Percentiles rank a stretch among this genome's conserved stretches.
Evolutionary conservation across 2,329 filamentous ascomycete species (phyloP).

Genomic region (Stemphylium lycopersici): DNA sequence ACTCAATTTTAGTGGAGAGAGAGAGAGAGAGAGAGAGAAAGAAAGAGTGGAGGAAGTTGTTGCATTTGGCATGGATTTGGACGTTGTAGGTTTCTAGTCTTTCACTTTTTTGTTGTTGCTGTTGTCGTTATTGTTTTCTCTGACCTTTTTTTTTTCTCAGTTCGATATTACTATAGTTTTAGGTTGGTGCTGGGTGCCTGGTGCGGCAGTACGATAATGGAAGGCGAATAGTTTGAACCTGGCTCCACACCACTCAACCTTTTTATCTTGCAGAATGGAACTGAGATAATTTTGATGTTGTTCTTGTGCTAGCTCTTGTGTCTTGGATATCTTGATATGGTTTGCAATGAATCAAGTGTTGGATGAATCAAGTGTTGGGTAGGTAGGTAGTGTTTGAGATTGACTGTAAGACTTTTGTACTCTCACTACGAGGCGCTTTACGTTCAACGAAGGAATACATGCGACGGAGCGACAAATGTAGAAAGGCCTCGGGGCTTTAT

Average conservation of each 20-base stretch:
- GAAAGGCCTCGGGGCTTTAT: background rate
- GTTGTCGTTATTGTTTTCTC: background rate
- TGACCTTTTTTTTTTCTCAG: background rate
- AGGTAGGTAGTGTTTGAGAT: no score
- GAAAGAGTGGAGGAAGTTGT: background rate
- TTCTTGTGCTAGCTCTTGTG: no score
- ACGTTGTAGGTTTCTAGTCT: background rate
- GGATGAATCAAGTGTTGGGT: no score
- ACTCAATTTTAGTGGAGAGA: background rate
- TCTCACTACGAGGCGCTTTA: no score
- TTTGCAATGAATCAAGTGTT: no score
- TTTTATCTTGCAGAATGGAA: background rate
- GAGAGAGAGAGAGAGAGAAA: background rate
- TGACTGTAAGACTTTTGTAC: no score
- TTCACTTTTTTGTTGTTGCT: background rate
- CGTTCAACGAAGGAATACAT: no score
- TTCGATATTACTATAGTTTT: constrained; percentile 9
- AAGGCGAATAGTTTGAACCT: constrained; percentile 8
- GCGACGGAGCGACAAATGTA: no score
- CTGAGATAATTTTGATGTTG: background rate
- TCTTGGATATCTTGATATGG: no score
- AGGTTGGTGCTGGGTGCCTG: constrained; percentile 10
- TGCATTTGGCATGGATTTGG: constrained; percentile 13
- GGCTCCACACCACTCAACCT: constrained; percentile 2
- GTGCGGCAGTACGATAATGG: constrained; percentile 13